A percentile compares a stretch with the other conserved stretches of the same genome.
These are phyloP conservation scores for Diaporthe ilicicola DNA, from an alignment of 2,329 filamentous ascomycete species.

Conservation along the genomic window DNA sequence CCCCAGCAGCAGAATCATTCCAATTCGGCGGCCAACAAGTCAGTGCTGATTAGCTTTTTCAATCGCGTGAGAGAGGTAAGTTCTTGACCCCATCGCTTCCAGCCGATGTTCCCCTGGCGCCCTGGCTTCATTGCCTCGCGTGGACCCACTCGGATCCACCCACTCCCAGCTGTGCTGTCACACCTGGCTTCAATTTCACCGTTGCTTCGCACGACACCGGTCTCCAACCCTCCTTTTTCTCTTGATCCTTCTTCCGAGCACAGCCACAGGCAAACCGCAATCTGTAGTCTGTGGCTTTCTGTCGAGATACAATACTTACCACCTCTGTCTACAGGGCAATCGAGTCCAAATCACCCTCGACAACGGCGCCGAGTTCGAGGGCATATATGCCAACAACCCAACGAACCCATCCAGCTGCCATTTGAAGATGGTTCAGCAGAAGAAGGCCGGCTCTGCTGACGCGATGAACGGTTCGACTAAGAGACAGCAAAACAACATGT, in stretches of 20 bases:
- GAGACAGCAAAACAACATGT: conserved; percentile 43
- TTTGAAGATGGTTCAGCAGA: conserved; percentile 46
- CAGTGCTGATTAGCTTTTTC: conserved; percentile 29
- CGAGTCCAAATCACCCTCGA: conserved; percentile 41
- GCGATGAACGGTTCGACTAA: conserved; percentile 41
- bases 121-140: conserved; percentile 29
- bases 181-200: conserved; percentile 30
- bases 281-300: conserved; percentile 2
- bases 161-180: conserved; percentile 29
- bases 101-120: conserved; percentile 27
- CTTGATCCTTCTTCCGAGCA: conserved; percentile 9
- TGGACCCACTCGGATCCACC: conserved; percentile 31
- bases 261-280: neutral
- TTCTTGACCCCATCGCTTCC: conserved; percentile 22
- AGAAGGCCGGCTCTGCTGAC: conserved; percentile 42
- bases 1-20: conserved; percentile 36
- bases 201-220: conserved; percentile 22
- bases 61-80: conserved; percentile 43
- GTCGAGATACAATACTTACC: conserved; percentile 32
- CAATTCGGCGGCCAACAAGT: conserved; percentile 32
- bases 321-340: conserved; percentile 40
- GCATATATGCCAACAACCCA: conserved; percentile 41
- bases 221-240: conserved; percentile 4
- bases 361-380: conserved; percentile 43
- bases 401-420: conserved; percentile 39